Conservation (phyloP, 345 rosid species). For the Corymbia maculata region DNA sequence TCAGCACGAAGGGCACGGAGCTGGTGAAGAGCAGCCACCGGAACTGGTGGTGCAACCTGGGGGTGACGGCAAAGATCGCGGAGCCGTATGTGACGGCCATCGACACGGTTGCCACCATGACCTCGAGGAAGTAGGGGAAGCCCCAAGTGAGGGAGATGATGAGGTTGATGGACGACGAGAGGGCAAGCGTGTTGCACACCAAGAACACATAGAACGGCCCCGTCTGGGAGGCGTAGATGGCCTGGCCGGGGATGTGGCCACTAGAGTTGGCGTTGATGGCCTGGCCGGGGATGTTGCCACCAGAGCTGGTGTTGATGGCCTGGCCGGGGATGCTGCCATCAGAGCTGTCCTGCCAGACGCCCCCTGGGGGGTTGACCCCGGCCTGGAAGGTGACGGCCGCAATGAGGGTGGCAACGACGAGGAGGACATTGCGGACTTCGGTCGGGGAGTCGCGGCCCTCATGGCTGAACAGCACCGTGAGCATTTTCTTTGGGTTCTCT, state of each 20-base stretch:
- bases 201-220: too few relatives aligned
- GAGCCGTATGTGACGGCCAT: neutral
- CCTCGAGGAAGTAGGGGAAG: neutral
- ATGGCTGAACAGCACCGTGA: neutral
- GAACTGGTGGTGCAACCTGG: neutral
- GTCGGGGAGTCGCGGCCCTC: neutral
- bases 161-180: too few relatives aligned
- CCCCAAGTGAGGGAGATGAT: too few relatives aligned
- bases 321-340: rapidly evolving
- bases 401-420: too few relatives aligned
- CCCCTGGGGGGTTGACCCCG: too few relatives aligned
- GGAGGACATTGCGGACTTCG: neutral
- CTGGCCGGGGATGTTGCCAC: rapidly evolving
- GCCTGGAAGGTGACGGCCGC: too few relatives aligned
- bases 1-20: neutral
- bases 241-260: rapidly evolving
- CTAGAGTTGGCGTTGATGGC: too few relatives aligned
- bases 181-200: too few relatives aligned
- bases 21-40: neutral
- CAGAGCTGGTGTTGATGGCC: too few relatives aligned
- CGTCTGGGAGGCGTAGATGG: too few relatives aligned
- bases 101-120: neutral
- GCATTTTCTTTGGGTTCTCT: neutral
- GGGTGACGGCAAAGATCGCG: neutral
- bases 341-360: too few relatives aligned